These are phyloP conservation scores for Trametopsis cervina DNA, from an alignment of 768 basidiomycete species.

Conservation along the genomic window DNA sequence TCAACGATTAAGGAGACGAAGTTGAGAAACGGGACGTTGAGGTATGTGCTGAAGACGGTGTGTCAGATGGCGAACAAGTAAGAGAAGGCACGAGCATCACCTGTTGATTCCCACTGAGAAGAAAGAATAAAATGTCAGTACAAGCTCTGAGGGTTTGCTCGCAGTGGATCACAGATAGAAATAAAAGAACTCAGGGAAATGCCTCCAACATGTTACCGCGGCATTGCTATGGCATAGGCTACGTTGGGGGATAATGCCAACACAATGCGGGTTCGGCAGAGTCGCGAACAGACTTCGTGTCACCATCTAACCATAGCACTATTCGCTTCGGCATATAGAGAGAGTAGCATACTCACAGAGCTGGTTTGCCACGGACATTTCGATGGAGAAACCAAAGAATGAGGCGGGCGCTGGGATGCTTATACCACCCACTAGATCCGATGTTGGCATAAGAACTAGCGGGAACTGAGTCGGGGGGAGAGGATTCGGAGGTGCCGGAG, in stretches of 20 bases:
- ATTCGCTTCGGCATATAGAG: too few species aligned
- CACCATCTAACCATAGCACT: too few species aligned
- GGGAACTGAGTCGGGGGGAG: slow-evolving; percentile 16
- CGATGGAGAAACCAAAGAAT: slow-evolving; percentile 71
- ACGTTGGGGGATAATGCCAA: too few species aligned
- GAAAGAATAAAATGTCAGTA: neutral
- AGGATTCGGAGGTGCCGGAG: slow-evolving; percentile 17
- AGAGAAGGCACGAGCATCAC: neutral
- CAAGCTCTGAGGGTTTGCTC: neutral
- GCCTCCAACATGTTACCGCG: too few species aligned
- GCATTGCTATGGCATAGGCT: too few species aligned
- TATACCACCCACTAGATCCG: slow-evolving; percentile 22
- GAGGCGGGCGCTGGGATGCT: slow-evolving; percentile 42
- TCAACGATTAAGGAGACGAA: slow-evolving; percentile 37
- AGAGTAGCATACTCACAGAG: slow-evolving; percentile 49
- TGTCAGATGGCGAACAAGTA: neutral
- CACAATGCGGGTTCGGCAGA: too few species aligned
- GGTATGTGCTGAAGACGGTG: slow-evolving; percentile 8
- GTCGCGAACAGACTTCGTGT: too few species aligned
- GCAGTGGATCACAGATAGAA: too few species aligned
- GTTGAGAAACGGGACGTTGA: slow-evolving; percentile 38
- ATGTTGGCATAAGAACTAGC: slow-evolving; percentile 16
- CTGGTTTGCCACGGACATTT: slow-evolving; percentile 65
- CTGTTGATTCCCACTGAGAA: slow-evolving; percentile 10
- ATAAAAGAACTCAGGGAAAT: too few species aligned